Percentiles rank a stretch among this genome's conserved stretches.
phyloP scores from a whole-genome alignment of 108 stramenopile species.

The Asterionellopsis glacialis region DNA sequence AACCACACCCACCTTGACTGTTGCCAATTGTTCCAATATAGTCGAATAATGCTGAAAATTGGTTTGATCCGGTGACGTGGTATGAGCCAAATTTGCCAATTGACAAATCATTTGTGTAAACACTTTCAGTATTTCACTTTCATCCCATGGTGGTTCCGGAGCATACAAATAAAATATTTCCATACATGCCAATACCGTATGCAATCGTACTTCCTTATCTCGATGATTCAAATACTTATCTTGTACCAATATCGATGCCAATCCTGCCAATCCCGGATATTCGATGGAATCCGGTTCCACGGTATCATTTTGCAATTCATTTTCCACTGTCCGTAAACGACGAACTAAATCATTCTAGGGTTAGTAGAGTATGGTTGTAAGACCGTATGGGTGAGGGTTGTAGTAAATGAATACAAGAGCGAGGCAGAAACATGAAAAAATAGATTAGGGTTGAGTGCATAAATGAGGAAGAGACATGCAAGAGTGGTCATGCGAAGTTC shows the following conservation, averaged over 20 bases:
- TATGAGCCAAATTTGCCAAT: slow-evolving; percentile 63
- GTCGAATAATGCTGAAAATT: slow-evolving; percentile 52
- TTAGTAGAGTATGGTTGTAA: too few relatives aligned
- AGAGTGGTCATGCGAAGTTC: too few relatives aligned
- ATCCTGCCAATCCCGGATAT: slow-evolving; percentile 55
- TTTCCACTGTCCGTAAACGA: slow-evolving; percentile 31
- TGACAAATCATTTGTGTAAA: slow-evolving; percentile 72
- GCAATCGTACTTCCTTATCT: slow-evolving; percentile 71
- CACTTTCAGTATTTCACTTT: slow-evolving; percentile 51
- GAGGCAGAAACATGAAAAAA: too few relatives aligned
- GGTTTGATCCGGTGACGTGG: slow-evolving; percentile 17
- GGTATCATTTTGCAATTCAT: slow-evolving; percentile 24
- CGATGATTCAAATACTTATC: slow-evolving; percentile 39
- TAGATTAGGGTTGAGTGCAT: too few relatives aligned
- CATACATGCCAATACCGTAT: slow-evolving; percentile 53
- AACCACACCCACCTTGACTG: slow-evolving; percentile 77
- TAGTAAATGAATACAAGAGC: too few relatives aligned
- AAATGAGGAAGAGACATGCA: too few relatives aligned
- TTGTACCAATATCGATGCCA: slow-evolving; percentile 37
- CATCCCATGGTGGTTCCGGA: slow-evolving; percentile 74
- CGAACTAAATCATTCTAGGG: slow-evolving; percentile 35
- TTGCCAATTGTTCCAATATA: slow-evolving; percentile 65
- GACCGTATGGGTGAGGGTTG: too few relatives aligned
- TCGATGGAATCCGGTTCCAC: slow-evolving; percentile 22
- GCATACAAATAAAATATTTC: slow-evolving; percentile 81